These are phyloP conservation scores for Rosa chinensis DNA, from an alignment of 306 rosid genomes.

Conservation along the genomic window DNA sequence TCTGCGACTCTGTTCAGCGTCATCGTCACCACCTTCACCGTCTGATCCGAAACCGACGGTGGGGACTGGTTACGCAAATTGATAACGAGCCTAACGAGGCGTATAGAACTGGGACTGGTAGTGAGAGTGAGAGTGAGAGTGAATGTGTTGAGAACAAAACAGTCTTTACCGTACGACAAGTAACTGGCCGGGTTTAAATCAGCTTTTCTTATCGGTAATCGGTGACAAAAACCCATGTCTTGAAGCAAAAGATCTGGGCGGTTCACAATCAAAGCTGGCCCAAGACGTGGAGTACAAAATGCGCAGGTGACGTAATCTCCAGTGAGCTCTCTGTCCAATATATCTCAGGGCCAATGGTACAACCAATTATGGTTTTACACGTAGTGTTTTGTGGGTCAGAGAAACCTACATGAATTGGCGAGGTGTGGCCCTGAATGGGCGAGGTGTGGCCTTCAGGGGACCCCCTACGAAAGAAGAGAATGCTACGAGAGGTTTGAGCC, in stretches of 20 bases:
- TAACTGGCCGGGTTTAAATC: background rate
- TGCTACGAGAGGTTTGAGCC: background rate
- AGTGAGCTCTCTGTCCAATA: conserved; percentile 22
- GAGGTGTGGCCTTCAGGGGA: background rate
- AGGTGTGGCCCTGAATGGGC: background rate
- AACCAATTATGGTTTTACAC: background rate
- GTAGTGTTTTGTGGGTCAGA: background rate
- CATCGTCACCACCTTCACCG: background rate
- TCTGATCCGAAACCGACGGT: conserved; percentile 9
- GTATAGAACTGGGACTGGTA: conserved; percentile 4
- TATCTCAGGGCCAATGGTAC: background rate
- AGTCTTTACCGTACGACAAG: conserved; percentile 6
- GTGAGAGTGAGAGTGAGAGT: background rate
- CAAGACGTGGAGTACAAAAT: conserved; percentile 15
- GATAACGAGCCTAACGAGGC: background rate
- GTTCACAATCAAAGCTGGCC: conserved; percentile 23
- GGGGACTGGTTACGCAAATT: background rate
- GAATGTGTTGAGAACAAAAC: background rate
- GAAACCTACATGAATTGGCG: background rate
- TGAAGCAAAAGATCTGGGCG: conserved; percentile 41
- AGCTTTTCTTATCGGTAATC: conserved; percentile 32
- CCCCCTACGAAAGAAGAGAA: background rate
- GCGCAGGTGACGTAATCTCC: conserved; percentile 43
- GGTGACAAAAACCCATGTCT: conserved; percentile 13
- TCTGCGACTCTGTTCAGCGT: background rate